Conservation (phyloP, 2,329 filamentous ascomycete species). For the Madurella fahalii region DNA sequence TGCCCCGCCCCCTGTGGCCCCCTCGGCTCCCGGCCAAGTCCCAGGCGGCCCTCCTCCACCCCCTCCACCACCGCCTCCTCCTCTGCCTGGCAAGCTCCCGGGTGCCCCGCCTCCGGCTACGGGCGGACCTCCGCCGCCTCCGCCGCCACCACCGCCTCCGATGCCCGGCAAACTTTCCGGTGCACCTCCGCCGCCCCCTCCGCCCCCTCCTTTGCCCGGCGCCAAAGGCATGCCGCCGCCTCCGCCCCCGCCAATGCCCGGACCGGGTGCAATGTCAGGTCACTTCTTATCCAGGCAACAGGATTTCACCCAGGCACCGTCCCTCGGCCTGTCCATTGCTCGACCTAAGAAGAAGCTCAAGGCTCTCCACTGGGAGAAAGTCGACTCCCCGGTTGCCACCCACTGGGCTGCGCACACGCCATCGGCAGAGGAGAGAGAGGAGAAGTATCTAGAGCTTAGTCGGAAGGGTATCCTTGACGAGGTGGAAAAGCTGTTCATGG, state of each 20-base stretch:
- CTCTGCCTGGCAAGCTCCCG: conserved; percentile 35
- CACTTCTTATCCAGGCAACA: conserved; percentile 69
- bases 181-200: conserved; percentile 25
- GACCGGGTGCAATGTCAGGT: conserved; percentile 62
- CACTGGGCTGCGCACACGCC: conserved; percentile 87
- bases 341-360: conserved; percentile 99
- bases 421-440: conserved; percentile 84
- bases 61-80: conserved; percentile 34
- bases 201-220: conserved; percentile 42
- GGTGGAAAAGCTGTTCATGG: conserved; percentile 95
- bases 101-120: conserved; percentile 37
- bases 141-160: conserved; percentile 38
- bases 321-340: conserved; percentile 71
- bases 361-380: conserved; percentile 98
- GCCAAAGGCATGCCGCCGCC: conserved; percentile 35
- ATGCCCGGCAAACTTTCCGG: not conserved
- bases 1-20: conserved; percentile 32
- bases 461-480: conserved; percentile 95
- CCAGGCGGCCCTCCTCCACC: conserved; percentile 21
- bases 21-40: too few relatives aligned
- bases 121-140: conserved; percentile 38
- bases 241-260: conserved; percentile 58
- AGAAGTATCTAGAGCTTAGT: conserved; percentile 91
- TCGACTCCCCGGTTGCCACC: conserved; percentile 85
- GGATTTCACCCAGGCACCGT: conserved; percentile 49